Evolutionary conservation across 371 early-diverging fungal genomes (phyloP), one percentile per base, ranked within the genome.

Genomic region (Umbelopsis sp.): DNA sequence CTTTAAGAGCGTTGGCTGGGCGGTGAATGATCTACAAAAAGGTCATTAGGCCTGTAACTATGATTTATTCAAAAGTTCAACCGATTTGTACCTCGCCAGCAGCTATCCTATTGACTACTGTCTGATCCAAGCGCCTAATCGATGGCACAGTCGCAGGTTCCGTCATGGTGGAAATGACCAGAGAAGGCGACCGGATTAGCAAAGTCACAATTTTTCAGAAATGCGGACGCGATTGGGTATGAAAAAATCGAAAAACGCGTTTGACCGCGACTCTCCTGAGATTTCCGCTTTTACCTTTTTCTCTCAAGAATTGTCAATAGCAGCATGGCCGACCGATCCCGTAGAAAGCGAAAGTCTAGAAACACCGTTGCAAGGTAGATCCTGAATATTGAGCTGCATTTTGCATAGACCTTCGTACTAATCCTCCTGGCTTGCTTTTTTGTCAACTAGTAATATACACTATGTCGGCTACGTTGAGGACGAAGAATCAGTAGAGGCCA

Each of bases 391-490:
- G 7, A 50, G 24, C 24, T 45, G 41, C 44, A 0, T 44, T 65
- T 46, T 63, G 6, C 41, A 29, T 16, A 38, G 46, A 16, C 8
- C 4, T 4, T 8, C 5, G 35, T 12, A 25, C 52, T 32, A 64
- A n/a, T 32, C 20, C 6, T 37, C 10, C 22, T 37, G 37, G n/a
- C 38, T 12, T 41, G 16, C 22, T 16, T 50, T 16, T 50, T 14
- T 18, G n/a, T 37, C 29, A 9, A 48, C 10, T 77, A 95, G 95
- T 73, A 88, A 91, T 77, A 89, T 91, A 18, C 91, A 92, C 69
- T 97, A 95, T 86, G 96, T 97, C 37, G 97, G 97, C 32, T 97
- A 97, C 70, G 95, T 96, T 3, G 96, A 96, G 72, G 97, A 97
- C 75, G 92, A 89, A 68, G 97, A 97, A 84, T 95, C 96, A 1